Conservation (phyloP, 1,139 yeast genomes). For the Yamadazyma siamensis region DNA sequence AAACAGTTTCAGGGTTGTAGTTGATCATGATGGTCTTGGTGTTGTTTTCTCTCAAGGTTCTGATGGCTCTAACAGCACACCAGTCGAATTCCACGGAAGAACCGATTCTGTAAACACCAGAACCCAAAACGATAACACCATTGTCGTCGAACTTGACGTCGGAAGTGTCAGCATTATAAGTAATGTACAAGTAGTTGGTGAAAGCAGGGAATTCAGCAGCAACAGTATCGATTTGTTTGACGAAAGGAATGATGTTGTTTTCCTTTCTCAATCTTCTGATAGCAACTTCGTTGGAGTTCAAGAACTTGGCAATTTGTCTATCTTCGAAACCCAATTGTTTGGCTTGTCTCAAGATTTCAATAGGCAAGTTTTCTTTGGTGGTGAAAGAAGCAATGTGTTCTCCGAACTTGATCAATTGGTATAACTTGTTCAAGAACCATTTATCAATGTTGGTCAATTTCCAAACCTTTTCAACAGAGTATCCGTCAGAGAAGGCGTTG, state of each 20-base stretch:
- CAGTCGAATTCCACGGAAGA: slow-evolving; percentile 94
- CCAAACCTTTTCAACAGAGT: slow-evolving; percentile 91
- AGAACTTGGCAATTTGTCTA: slow-evolving; percentile 89
- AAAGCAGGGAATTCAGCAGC: slow-evolving; percentile 99
- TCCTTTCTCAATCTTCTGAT: slow-evolving; percentile 89
- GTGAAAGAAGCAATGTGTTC: slow-evolving; percentile 59
- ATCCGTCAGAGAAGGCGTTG: slow-evolving; percentile 81
- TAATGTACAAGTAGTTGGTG: slow-evolving; percentile 92
- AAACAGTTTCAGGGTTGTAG: slow-evolving; percentile 97
- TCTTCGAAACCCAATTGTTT: slow-evolving; percentile 97
- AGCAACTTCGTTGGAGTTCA: slow-evolving; percentile 89
- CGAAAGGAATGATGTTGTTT: slow-evolving; percentile 85
- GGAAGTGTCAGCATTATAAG: slow-evolving; percentile 89
- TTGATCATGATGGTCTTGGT: slow-evolving; percentile 94
- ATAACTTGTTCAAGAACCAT: slow-evolving; percentile 92
- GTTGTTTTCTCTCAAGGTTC: slow-evolving; percentile 87
- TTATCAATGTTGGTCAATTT: slow-evolving; percentile 89
- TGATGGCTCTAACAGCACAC: slow-evolving; percentile 95
- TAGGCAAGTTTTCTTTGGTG: slow-evolving; percentile 57
- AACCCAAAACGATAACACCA: slow-evolving; percentile 87
- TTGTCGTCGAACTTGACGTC: slow-evolving; percentile 83
- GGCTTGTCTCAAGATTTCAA: slow-evolving; percentile 69
- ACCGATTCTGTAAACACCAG: slow-evolving; percentile 94
- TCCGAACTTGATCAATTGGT: slow-evolving; percentile 68
- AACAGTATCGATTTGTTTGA: slow-evolving; percentile 96